A percentile compares a stretch with the other conserved stretches of the same genome.
Evolutionary conservation across 495 filamentous ascomycete genomes (phyloP).

Genomic region (Alectoria sarmentosa): DNA sequence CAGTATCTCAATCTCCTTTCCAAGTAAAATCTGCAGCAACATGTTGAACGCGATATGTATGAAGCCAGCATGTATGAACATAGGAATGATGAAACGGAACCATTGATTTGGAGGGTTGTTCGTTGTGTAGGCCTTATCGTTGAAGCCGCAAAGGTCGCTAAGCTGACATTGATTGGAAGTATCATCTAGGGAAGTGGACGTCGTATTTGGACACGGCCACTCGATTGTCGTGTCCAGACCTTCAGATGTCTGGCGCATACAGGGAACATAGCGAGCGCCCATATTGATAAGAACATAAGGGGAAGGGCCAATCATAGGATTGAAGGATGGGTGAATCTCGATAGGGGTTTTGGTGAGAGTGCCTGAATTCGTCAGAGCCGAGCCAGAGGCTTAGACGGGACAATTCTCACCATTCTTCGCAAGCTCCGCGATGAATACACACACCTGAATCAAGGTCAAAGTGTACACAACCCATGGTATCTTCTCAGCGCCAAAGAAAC

Average conservation of each 20-base stretch:
- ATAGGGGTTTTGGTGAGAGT: constrained; percentile 69
- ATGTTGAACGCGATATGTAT: constrained; percentile 96
- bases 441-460: constrained; percentile 68
- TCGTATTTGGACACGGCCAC: constrained; percentile 76
- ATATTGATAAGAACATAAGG: constrained; percentile 88
- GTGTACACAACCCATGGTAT: constrained; percentile 79
- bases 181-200: constrained; percentile 39
- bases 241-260: constrained; percentile 76
- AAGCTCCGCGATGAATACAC: constrained; percentile 87
- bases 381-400: neutral
- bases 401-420: constrained; percentile 62
- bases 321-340: constrained; percentile 77
- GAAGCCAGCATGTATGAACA: constrained; percentile 89
- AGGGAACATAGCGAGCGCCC: constrained; percentile 87
- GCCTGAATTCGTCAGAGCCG: constrained; percentile 14
- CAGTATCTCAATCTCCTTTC: constrained; percentile 79
- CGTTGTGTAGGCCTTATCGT: constrained; percentile 40
- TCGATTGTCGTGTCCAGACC: constrained; percentile 52
- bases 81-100: constrained; percentile 92
- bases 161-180: constrained; percentile 57
- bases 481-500: constrained; percentile 48
- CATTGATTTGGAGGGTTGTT: constrained; percentile 73
- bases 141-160: constrained; percentile 74
- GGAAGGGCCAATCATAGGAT: constrained; percentile 95
- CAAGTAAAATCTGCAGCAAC: constrained; percentile 79